phyloP scores from a whole-genome alignment of 1,284 basidiomycete species.

The Ceratobasidium sp. region DNA sequence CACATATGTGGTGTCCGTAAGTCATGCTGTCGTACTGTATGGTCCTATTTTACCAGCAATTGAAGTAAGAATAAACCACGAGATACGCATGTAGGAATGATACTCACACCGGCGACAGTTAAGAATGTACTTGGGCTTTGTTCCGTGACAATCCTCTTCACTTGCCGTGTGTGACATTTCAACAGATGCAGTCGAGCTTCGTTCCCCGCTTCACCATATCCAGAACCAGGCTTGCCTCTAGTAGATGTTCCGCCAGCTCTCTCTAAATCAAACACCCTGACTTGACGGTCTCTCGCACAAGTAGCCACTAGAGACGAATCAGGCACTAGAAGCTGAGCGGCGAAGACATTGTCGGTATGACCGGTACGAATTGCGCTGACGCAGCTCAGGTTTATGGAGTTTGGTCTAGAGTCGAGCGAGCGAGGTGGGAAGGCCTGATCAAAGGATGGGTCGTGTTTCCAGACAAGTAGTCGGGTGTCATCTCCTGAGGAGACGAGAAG shows the following conservation, averaged over 20 bases:
- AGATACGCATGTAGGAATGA: slow-evolving; percentile 20
- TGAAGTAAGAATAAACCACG: background rate
- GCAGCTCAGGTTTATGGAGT: slow-evolving; percentile 70
- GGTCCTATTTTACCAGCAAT: slow-evolving; percentile 60
- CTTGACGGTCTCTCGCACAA: slow-evolving; percentile 81
- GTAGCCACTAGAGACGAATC: slow-evolving; percentile 75
- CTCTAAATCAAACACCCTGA: slow-evolving; percentile 84
- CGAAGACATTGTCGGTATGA: slow-evolving; percentile 90
- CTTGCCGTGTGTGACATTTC: slow-evolving; percentile 70
- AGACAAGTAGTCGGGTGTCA: slow-evolving; percentile 74
- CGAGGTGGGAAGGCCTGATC: slow-evolving; percentile 76
- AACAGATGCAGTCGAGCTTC: slow-evolving; percentile 61
- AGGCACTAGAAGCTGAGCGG: slow-evolving; percentile 81
- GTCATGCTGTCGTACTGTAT: slow-evolving; percentile 87
- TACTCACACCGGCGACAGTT: slow-evolving; percentile 80
- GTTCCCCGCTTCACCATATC: slow-evolving; percentile 53
- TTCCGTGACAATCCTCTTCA: slow-evolving; percentile 86
- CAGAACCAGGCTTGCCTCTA: slow-evolving; percentile 47
- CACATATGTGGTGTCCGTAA: slow-evolving; percentile 76
- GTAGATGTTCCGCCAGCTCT: slow-evolving; percentile 58
- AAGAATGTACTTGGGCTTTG: slow-evolving; percentile 85
- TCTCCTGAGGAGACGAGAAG: slow-evolving; percentile 83
- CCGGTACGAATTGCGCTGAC: slow-evolving; percentile 76
- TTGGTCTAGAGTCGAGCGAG: slow-evolving; percentile 55
- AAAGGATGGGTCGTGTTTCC: slow-evolving; percentile 49